phyloP scores from a whole-genome alignment of 352 stramenopile species.

The Peronospora belbahrii region DNA sequence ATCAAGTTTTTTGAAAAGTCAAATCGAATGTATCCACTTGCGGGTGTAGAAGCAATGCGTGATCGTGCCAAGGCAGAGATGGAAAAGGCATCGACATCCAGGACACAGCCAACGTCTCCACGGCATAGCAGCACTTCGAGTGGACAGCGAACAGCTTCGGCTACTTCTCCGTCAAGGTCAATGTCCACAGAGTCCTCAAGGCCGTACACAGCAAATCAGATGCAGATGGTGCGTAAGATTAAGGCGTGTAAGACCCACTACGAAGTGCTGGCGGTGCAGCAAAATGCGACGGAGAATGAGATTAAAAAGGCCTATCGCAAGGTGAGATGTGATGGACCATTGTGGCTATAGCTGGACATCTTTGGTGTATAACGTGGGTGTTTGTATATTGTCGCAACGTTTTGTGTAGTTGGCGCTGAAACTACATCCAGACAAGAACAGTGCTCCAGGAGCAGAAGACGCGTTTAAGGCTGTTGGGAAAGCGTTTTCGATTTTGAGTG shows the following conservation, averaged over 20 bases:
- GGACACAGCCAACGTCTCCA: slow-evolving; percentile 23
- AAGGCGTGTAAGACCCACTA: slow-evolving; percentile 85
- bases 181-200: slow-evolving; percentile 36
- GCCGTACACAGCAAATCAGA: slow-evolving; percentile 71
- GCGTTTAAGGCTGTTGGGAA: slow-evolving; percentile 95
- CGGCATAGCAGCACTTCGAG: slow-evolving; percentile 13
- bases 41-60: slow-evolving; percentile 76
- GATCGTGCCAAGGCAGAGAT: slow-evolving; percentile 63
- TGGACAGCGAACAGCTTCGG: slow-evolving; percentile 26
- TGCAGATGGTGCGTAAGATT: slow-evolving; percentile 85
- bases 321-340: slow-evolving; percentile 27
- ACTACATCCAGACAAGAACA: slow-evolving; percentile 93
- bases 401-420: slow-evolving; percentile 78
- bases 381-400: slow-evolving; percentile 3
- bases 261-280: slow-evolving; percentile 73
- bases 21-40: slow-evolving; percentile 81
- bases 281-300: slow-evolving; percentile 71
- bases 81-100: slow-evolving; percentile 27
- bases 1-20: slow-evolving; percentile 91
- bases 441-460: slow-evolving; percentile 92
- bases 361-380: too few species aligned
- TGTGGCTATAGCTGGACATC: not conserved
- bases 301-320: slow-evolving; percentile 91
- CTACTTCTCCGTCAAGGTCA: slow-evolving; percentile 22
- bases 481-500: slow-evolving; percentile 90